phyloP scores from a whole-genome alignment of 208 protist genomes.

The Herpetomonas muscarum region DNA sequence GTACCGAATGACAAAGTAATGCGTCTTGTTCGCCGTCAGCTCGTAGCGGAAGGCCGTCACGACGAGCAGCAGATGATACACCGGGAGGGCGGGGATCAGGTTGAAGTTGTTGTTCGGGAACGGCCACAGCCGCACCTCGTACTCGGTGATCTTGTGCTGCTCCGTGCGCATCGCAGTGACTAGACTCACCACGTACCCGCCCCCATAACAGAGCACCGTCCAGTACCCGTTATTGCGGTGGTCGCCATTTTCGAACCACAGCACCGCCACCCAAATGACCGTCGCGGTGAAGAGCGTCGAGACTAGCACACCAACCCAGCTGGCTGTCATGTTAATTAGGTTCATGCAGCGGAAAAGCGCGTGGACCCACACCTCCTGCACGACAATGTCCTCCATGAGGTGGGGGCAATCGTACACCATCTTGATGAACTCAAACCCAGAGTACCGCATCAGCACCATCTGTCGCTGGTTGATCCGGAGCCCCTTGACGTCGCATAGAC shows the following conservation, averaged over 20 bases:
- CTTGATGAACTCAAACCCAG: constrained; percentile 79
- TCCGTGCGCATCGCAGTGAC: constrained; percentile 59
- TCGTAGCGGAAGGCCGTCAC: constrained; percentile 64
- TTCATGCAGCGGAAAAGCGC: constrained; percentile 15
- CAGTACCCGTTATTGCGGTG: constrained; percentile 58
- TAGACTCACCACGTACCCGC: constrained; percentile 63
- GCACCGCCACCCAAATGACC: constrained; percentile 48
- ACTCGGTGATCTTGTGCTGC: constrained; percentile 58
- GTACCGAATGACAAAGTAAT: constrained; percentile 79
- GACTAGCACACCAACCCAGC: constrained; percentile 52
- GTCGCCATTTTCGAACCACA: constrained; percentile 36
- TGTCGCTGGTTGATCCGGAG: constrained; percentile 55
- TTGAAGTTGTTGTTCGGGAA: constrained; percentile 72
- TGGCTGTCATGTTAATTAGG: constrained; percentile 35
- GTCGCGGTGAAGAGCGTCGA: constrained; percentile 39
- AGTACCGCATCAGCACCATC: constrained; percentile 64
- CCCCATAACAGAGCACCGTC: constrained; percentile 74
- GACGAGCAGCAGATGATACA: constrained; percentile 72
- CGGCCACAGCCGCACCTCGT: constrained; percentile 51
- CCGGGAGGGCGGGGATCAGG: constrained; percentile 64
- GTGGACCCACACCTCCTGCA: constrained; percentile 9
- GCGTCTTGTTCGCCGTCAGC: constrained; percentile 26
- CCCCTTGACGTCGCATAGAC: constrained; percentile 53
- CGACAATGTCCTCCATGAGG: constrained; percentile 36
- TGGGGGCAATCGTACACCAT: constrained; percentile 74